These are phyloP conservation scores for Colletotrichum abscissum DNA, from an alignment of 2,329 filamentous ascomycete genomes.

Conservation along the genomic window DNA sequence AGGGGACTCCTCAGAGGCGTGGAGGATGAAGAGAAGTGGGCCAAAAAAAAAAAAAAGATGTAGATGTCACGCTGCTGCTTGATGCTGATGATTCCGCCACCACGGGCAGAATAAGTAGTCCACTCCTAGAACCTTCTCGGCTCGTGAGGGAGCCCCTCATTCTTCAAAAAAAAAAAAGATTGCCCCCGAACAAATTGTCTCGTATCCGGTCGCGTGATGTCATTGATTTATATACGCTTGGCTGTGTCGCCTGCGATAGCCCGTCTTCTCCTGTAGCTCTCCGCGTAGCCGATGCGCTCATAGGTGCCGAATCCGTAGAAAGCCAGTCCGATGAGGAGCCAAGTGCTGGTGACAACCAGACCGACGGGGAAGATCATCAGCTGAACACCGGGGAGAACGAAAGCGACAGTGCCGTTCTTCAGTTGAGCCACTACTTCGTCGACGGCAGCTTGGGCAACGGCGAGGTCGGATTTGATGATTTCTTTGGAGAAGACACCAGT, in stretches of 20 bases:
- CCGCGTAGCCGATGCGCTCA: slow-evolving; percentile 73
- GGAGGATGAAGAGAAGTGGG: slow-evolving; percentile 4
- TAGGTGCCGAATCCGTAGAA: slow-evolving; percentile 74
- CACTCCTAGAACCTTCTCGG: slow-evolving; percentile 9
- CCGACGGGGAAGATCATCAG: slow-evolving; percentile 78
- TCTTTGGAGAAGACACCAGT: slow-evolving; percentile 75
- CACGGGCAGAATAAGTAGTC: neutral
- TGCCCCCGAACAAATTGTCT: neutral
- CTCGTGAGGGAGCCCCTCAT: neutral
- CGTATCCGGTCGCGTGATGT: neutral
- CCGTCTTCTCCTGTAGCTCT: slow-evolving; percentile 68
- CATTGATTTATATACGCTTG: slow-evolving; percentile 31
- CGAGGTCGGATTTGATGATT: slow-evolving; percentile 62
- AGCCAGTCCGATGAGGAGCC: slow-evolving; percentile 67
- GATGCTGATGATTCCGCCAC: slow-evolving; percentile 31
- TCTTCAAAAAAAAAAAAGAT: neutral
- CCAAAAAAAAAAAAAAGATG: slow-evolving; percentile 3
- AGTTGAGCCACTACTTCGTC: slow-evolving; percentile 57
- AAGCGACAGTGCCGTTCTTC: slow-evolving; percentile 66
- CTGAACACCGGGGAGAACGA: slow-evolving; percentile 75
- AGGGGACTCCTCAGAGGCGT: neutral
- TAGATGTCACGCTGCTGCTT: slow-evolving; percentile 32
- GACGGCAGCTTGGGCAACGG: slow-evolving; percentile 61
- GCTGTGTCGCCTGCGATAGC: slow-evolving; percentile 52
- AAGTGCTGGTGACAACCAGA: slow-evolving; percentile 72